phyloP scores from a whole-genome alignment of 805 yeast species.

The Starmerella riodocensis region DNA sequence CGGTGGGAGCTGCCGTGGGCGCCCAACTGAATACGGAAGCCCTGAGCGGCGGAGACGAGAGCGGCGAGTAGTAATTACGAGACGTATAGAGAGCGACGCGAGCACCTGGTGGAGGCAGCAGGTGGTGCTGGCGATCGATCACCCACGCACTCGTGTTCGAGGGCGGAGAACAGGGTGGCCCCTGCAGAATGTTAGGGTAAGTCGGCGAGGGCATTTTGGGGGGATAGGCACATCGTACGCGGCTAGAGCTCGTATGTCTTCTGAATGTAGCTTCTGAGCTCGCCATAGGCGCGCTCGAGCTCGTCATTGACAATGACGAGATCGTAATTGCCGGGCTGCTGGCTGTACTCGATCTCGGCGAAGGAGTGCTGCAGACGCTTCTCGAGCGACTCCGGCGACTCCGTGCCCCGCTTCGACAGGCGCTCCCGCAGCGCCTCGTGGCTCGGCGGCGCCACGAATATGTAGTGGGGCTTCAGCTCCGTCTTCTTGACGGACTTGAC shows the following conservation, averaged over 20 bases:
- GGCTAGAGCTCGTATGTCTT: conserved; percentile 5
- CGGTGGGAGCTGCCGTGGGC: no score
- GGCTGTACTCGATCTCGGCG: conserved; percentile 77
- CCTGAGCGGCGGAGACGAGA: no score
- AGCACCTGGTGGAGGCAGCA: no score
- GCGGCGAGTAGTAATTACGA: no score
- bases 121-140: no score
- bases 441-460: conserved; percentile 89
- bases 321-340: conserved; percentile 81
- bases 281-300: conserved; percentile 72
- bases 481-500: conserved; percentile 82
- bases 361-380: conserved; percentile 79
- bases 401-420: conserved; percentile 85
- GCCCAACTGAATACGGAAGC: no score
- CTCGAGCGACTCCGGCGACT: conserved; percentile 68
- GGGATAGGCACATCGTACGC: not conserved
- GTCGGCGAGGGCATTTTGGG: not conserved
- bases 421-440: conserved; percentile 63
- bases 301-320: conserved; percentile 79
- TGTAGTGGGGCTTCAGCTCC: conserved; percentile 65
- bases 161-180: no score
- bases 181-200: no score
- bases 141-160: no score
- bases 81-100: no score
- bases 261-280: conserved; percentile 60